Conservation (phyloP, 2,329 filamentous ascomycete genomes). For the Pezicula rhizophila region DNA sequence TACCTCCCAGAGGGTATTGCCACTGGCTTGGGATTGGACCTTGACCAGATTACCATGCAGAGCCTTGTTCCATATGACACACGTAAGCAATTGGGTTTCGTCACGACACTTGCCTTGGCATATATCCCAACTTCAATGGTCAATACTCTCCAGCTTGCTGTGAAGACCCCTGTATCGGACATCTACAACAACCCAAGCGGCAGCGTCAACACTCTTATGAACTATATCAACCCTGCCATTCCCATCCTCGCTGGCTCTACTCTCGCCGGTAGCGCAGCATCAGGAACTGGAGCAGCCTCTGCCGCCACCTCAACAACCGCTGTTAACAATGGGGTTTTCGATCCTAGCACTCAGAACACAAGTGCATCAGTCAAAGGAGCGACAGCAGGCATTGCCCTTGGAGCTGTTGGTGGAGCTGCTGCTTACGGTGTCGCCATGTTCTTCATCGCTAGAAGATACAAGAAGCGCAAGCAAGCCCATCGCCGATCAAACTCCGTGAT, state of each 20-base stretch:
- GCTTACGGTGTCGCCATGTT: constrained; percentile 73
- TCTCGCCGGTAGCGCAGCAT: constrained; percentile 24
- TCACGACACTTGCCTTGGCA: constrained; percentile 73
- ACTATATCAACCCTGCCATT: constrained; percentile 78
- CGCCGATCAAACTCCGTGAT: constrained; percentile 54
- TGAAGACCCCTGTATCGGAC: constrained; percentile 64
- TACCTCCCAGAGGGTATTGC: constrained; percentile 61
- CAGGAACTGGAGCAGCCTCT: constrained; percentile 32
- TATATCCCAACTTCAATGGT: constrained; percentile 71
- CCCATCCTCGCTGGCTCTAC: constrained; percentile 35
- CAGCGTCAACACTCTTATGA: constrained; percentile 67
- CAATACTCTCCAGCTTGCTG: constrained; percentile 58
- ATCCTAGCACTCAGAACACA: constrained; percentile 33
- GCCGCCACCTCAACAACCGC: constrained; percentile 27
- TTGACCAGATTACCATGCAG: constrained; percentile 55
- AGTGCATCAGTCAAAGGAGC: constrained; percentile 56
- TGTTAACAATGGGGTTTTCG: constrained; percentile 33
- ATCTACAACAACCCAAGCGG: constrained; percentile 66
- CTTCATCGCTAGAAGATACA: constrained; percentile 66
- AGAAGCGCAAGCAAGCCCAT: constrained; percentile 57
- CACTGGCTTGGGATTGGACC: constrained; percentile 42
- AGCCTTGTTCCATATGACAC: constrained; percentile 75
- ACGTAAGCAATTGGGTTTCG: constrained; percentile 60
- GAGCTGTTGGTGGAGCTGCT: constrained; percentile 59
- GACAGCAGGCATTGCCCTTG: constrained; percentile 58